These are phyloP conservation scores for Stromatinia cepivora DNA, from an alignment of 2,329 filamentous ascomycete genomes.

Conservation along the genomic window DNA sequence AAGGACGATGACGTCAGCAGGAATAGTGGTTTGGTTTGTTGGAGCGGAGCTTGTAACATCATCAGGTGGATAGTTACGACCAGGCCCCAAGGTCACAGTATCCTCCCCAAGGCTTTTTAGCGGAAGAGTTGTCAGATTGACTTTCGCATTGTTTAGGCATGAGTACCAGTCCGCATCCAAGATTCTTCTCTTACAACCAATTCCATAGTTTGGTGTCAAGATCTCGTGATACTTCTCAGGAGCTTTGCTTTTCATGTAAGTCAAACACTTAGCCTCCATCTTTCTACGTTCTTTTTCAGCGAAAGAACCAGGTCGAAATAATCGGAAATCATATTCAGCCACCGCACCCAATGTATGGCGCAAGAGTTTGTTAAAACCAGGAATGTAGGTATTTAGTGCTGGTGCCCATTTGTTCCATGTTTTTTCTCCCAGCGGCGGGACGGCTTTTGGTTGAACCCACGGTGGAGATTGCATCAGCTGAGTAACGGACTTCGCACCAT, in stretches of 20 bases:
- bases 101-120: conserved; percentile 49
- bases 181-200: conserved; percentile 59
- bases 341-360: conserved; percentile 46
- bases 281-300: conserved; percentile 45
- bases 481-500: conserved; percentile 54
- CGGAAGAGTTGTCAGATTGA: conserved; percentile 55
- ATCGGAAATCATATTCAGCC: conserved; percentile 48
- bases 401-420: conserved; percentile 51
- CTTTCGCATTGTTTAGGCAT: conserved; percentile 49
- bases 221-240: conserved; percentile 60
- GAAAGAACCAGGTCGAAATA: conserved; percentile 47
- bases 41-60: conserved; percentile 30
- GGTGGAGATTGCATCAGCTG: conserved; percentile 60
- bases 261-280: conserved; percentile 46
- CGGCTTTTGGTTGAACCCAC: conserved; percentile 51
- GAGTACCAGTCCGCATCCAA: conserved; percentile 54
- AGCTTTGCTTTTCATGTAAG: conserved; percentile 49
- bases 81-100: conserved; percentile 53
- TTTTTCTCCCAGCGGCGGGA: conserved; percentile 43
- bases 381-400: conserved; percentile 48
- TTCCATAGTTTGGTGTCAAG: conserved; percentile 55
- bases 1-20: conserved; percentile 58
- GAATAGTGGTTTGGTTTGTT: conserved; percentile 45
- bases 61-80: conserved; percentile 46
- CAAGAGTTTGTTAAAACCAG: conserved; percentile 47